phyloP scores from a whole-genome alignment of 768 basidiomycete species.

The Hemileccinum impolitum region DNA sequence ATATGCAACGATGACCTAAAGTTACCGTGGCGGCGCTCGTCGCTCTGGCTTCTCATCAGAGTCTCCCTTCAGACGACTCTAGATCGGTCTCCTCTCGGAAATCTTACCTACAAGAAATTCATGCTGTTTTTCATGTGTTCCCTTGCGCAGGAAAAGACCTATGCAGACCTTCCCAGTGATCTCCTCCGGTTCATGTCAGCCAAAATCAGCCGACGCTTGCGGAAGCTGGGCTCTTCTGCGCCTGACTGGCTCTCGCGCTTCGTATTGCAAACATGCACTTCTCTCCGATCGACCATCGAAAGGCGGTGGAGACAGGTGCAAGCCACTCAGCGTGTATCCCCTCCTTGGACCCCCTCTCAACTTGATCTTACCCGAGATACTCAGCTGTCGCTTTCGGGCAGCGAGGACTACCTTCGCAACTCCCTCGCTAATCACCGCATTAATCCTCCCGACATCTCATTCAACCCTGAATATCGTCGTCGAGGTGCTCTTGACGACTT shows the following conservation, averaged over 20 bases:
- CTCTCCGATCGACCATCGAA: conserved; percentile 22
- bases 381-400: conserved; percentile 31
- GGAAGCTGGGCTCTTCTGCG: conserved; percentile 24
- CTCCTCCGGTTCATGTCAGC: conserved; percentile 27
- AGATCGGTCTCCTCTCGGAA: conserved; percentile 4
- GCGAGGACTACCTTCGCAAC: conserved; percentile 27
- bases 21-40: conserved; percentile 36
- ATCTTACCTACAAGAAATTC: conserved; percentile 44
- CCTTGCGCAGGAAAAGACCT: conserved; percentile 21
- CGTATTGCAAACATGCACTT: conserved; percentile 33
- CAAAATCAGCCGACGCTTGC: conserved; percentile 26
- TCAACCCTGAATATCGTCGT: not conserved
- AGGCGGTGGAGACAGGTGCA: conserved; percentile 35
- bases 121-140: conserved; percentile 39
- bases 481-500: conserved; percentile 19
- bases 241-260: conserved; percentile 35
- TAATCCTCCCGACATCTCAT: conserved; percentile 4
- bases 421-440: conserved; percentile 3
- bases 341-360: conserved; percentile 28
- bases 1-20: conserved; percentile 10
- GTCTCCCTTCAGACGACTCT: conserved; percentile 34
- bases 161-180: conserved; percentile 19
- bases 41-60: conserved; percentile 37
- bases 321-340: conserved; percentile 18
- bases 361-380: conserved; percentile 32